Percentiles rank a stretch among this genome's conserved stretches.
These are phyloP conservation scores for Mycena alexandri DNA, from an alignment of 768 basidiomycete genomes.

Conservation along the genomic window DNA sequence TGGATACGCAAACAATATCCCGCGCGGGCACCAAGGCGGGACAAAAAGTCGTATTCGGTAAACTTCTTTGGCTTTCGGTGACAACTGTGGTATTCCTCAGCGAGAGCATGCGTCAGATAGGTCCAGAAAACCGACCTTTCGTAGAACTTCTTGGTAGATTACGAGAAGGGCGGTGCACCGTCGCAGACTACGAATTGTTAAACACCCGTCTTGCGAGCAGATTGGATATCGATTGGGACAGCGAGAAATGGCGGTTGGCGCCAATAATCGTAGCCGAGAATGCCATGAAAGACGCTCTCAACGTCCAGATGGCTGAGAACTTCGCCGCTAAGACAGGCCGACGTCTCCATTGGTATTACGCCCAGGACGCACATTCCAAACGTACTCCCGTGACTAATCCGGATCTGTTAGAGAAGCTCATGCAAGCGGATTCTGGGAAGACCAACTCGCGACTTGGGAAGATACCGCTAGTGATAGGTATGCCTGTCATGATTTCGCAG, in stretches of 20 bases:
- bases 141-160: conserved; percentile 4
- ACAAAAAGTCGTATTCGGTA: conserved; percentile 24
- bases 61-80: conserved; percentile 25
- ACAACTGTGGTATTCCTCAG: conserved; percentile 27
- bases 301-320: conserved; percentile 35
- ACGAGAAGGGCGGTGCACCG: conserved; percentile 32
- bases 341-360: conserved; percentile 31
- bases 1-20: neutral
- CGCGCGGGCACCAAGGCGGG: neutral
- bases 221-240: neutral
- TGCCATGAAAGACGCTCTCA: conserved; percentile 43
- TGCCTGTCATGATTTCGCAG: conserved; percentile 46
- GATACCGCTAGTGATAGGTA: conserved; percentile 46
- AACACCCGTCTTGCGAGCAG: conserved; percentile 16
- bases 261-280: conserved; percentile 44
- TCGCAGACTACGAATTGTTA: conserved; percentile 34
- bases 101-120: conserved; percentile 18
- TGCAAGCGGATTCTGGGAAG: conserved; percentile 38
- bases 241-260: conserved; percentile 29
- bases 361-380: conserved; percentile 24
- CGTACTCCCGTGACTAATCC: neutral
- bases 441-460: conserved; percentile 37
- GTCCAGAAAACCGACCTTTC: conserved; percentile 14
- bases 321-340: no score
- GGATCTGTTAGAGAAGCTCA: neutral